Evolutionary conservation across 2,329 filamentous ascomycete genomes (phyloP), one percentile per base, ranked within the genome.

Genomic region (Aureobasidium sp.): DNA sequence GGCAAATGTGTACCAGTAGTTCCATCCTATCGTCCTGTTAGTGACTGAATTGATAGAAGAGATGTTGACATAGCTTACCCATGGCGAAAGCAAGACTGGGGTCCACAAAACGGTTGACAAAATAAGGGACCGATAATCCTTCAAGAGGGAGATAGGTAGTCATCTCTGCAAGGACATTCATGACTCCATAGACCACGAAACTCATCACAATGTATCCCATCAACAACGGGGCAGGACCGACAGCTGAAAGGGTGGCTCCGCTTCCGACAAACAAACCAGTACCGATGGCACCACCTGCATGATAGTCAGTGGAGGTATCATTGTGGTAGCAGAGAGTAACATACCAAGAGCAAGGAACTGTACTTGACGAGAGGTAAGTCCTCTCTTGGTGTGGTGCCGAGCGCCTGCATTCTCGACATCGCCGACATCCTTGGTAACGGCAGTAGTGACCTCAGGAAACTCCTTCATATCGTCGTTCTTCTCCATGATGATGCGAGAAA

Each of bases 331-430:
- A 21, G 21, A 21, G 27, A 42, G 45, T 10, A 61, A 34, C n/a
- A 68, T 73, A 69, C 79, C 80, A 14, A 85, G 74, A 27, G 83
- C 83, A 41, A 85, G 74, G 71, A 85, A 84, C 66, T 85, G 83
- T 44, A 85, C 82, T 65, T 85, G 82, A 39, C 82, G 76, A 67
- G 79, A 82, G 74, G 85, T 84, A 60, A 85, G 76, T 16, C 82
- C 82, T 61, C 83, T 78, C 68, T 81, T 61, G 30, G 59, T 61
- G 41, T 61, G 59, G 25, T 61, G 45, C 16, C 59, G 37, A 6
- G 39, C 55, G 10, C 55, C 55, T 27, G 47, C 36, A 54, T 61
- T 54, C 25, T 61, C 59, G 16, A 61, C 49, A 44, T 53, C 49
- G 11, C 59, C 59, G 21, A 61, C 41, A 29, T 61, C 59, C 25